Evolutionary conservation across 208 protist species (phyloP).

Genomic region (Trypanosoma brucei): DNA sequence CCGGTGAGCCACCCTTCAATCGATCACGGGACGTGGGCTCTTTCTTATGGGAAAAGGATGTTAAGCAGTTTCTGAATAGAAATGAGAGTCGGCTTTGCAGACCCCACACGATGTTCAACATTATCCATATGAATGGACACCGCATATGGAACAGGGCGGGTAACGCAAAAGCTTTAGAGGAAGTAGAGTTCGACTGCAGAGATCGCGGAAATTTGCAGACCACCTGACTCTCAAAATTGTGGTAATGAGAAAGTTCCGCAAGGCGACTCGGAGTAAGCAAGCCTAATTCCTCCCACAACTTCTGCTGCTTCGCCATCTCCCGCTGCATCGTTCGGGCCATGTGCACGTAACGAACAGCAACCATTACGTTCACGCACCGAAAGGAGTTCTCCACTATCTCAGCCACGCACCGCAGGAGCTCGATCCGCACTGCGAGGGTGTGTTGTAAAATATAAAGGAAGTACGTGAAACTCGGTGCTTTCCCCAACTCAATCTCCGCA

Average conservation of each 20-base stretch:
- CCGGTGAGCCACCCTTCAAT: neutral
- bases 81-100: slow-evolving; percentile 58
- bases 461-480: slow-evolving; percentile 49
- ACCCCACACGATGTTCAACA: slow-evolving; percentile 53
- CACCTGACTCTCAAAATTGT: slow-evolving; percentile 12
- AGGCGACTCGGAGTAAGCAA: slow-evolving; percentile 30
- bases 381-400: slow-evolving; percentile 62
- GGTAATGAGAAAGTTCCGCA: slow-evolving; percentile 23
- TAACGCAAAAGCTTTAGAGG: neutral
- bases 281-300: slow-evolving; percentile 35
- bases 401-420: slow-evolving; percentile 50
- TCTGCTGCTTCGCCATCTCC: slow-evolving; percentile 47
- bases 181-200: slow-evolving; percentile 25
- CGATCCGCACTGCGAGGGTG: slow-evolving; percentile 33
- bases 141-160: slow-evolving; percentile 20
- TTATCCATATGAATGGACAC: slow-evolving; percentile 67
- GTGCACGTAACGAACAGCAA: slow-evolving; percentile 48
- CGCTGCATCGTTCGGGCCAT: slow-evolving; percentile 31
- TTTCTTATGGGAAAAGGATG: slow-evolving; percentile 5
- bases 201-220: slow-evolving; percentile 25
- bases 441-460: slow-evolving; percentile 63
- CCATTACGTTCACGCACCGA: slow-evolving; percentile 47
- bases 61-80: slow-evolving; percentile 54
- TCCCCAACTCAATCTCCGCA: slow-evolving; percentile 28
- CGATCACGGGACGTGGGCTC: slow-evolving; percentile 11